Base-by-base conservation (phyloP, 306 rosid species). In the Inga leiocalycina region DNA sequence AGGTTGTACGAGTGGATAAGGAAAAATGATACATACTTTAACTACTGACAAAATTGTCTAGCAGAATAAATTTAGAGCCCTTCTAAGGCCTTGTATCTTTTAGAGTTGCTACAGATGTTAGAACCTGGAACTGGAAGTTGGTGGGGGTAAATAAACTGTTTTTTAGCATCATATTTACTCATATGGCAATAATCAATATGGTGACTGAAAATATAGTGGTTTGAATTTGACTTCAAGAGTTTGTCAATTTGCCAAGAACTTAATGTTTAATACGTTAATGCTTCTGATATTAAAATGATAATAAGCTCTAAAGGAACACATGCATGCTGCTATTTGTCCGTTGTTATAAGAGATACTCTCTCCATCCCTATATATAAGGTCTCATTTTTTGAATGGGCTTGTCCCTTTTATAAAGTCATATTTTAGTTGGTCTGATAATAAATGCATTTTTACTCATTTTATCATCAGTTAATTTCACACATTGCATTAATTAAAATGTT, bases 161-260 rank as follows among this genome's bases (percentile, higher is more conserved):
- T 22, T 3, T 59, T 62, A 48, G 52, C 5, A 3, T 22, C 51
- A 48, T 20, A 74, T 54, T 54, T 9, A 45, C 16, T 39, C 43
- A 39, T 39, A 45, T 65, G 68, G 68, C 52, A 39, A 54, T 52
- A 75, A 75, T 43, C 11, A 35, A 52, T 44, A 32, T 17, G 52
- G 56, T 32, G 61, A 48, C 22, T 24, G 43, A 39, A 39, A 39
- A 39, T 39, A 44, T 30, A 48, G 11, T 79, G 54, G 16, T 35
- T 65, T 79, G 70, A 27, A 32, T 56, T 64, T 73, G 39, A 37
- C 8, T 32, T 59, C 17, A 44, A 43, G 52, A 10, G 37, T 22
- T 52, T 75, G 74, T 79, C 45, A 56, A 56, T 74, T 79, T 65
- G 59, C 83, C 70, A 19, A 37, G 41, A 71, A 61, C 59, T 19